Percentiles rank a stretch among this genome's conserved stretches.
Evolutionary conservation across 139 green algal species (phyloP).

Genomic region (Closterium sp.): DNA sequence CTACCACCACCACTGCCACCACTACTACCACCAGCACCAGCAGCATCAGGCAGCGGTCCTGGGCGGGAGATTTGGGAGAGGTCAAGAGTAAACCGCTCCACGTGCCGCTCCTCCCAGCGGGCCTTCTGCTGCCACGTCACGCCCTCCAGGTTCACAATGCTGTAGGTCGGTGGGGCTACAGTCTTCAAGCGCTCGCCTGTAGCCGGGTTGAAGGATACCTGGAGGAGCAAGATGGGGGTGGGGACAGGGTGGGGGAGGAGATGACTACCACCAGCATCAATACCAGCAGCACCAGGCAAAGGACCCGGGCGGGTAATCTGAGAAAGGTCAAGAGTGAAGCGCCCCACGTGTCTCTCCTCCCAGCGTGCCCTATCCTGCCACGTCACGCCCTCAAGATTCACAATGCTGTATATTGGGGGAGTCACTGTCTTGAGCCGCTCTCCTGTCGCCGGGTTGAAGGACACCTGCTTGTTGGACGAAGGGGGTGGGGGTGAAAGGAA

Average conservation of each 20-base stretch:
- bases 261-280: too few relatives aligned
- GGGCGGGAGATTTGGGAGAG: too few relatives aligned
- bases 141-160: background rate
- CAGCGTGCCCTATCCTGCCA: background rate
- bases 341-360: background rate
- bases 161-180: background rate
- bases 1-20: background rate
- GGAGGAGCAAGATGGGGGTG: background rate
- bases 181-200: too few relatives aligned
- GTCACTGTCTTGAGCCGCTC: background rate
- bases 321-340: background rate
- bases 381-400: background rate
- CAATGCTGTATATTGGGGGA: background rate
- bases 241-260: too few relatives aligned
- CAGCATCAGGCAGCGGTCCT: too few relatives aligned
- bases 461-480: background rate
- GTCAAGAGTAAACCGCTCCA: background rate
- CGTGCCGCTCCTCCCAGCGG: background rate
- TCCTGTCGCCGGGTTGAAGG: background rate
- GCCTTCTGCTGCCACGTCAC: background rate
- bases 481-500: too few relatives aligned
- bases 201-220: background rate
- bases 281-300: too few relatives aligned
- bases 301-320: too few relatives aligned
- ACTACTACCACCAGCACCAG: background rate